Conservation (phyloP, 2,329 filamentous ascomycete species). For the Hyphodiscus sp. region DNA sequence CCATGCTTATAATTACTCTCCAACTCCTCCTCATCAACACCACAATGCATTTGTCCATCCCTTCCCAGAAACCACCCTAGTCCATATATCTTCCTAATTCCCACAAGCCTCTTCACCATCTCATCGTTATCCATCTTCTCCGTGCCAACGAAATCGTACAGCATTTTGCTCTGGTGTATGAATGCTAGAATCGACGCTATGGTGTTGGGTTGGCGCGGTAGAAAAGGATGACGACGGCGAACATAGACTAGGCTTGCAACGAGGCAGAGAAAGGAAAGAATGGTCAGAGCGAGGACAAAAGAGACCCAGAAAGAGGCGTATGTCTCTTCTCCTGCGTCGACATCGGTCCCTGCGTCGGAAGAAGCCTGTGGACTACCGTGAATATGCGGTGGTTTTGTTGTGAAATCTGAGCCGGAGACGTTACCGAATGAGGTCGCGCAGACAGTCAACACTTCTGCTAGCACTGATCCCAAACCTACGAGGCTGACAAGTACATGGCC, state of each 20-base stretch:
- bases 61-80: slow-evolving; percentile 71
- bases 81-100: slow-evolving; percentile 61
- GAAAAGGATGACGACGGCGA: slow-evolving; percentile 60
- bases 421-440: slow-evolving; percentile 59
- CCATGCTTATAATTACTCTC: slow-evolving; percentile 56
- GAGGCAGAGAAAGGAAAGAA: slow-evolving; percentile 51
- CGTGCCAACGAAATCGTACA: slow-evolving; percentile 68
- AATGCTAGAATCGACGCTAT: slow-evolving; percentile 71
- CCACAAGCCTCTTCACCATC: slow-evolving; percentile 56
- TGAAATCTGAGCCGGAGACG: slow-evolving; percentile 57
- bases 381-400: not conserved
- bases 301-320: slow-evolving; percentile 59
- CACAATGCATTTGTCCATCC: slow-evolving; percentile 68
- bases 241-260: slow-evolving; percentile 55
- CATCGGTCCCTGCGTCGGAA: slow-evolving; percentile 4
- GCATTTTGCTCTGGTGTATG: slow-evolving; percentile 75
- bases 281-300: slow-evolving; percentile 52
- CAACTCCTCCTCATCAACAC: slow-evolving; percentile 71
- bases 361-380: not conserved
- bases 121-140: slow-evolving; percentile 46
- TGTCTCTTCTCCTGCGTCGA: slow-evolving; percentile 53
- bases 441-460: slow-evolving; percentile 68
- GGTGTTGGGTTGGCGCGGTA: slow-evolving; percentile 72
- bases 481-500: slow-evolving; percentile 59
- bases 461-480: slow-evolving; percentile 63